A percentile compares a stretch with the other conserved stretches of the same genome.
Evolutionary conservation across 495 filamentous ascomycete species (phyloP).

Genomic region (Bacidia rubella): DNA sequence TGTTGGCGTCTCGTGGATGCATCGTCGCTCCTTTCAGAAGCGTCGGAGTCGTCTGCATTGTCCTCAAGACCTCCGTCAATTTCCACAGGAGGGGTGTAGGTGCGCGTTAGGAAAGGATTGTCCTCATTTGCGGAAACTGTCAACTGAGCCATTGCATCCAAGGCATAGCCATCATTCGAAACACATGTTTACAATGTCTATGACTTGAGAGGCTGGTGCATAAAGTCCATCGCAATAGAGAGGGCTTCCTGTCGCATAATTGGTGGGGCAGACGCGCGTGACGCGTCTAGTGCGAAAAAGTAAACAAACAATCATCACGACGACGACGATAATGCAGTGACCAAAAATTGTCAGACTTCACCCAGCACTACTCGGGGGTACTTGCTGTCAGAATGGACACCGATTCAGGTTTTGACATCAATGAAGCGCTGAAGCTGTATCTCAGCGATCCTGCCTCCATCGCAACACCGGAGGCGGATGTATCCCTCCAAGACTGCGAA

Average conservation of each 20-base stretch:
- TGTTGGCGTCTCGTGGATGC: slow-evolving; percentile 45
- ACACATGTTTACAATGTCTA: too few species aligned
- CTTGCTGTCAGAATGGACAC: slow-evolving; percentile 52
- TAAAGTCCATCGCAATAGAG: too few species aligned
- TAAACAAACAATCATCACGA: slow-evolving; percentile 8
- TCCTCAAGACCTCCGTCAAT: slow-evolving; percentile 21
- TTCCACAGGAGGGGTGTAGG: background rate
- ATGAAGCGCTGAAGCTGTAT: slow-evolving; percentile 88
- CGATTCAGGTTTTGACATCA: slow-evolving; percentile 76
- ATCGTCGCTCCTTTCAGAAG: slow-evolving; percentile 24
- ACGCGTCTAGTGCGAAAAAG: slow-evolving; percentile 16
- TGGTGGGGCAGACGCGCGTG: slow-evolving; percentile 9
- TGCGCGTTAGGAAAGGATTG: background rate
- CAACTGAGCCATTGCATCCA: background rate
- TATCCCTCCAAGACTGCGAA: slow-evolving; percentile 79
- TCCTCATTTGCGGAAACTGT: background rate
- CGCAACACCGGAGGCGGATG: slow-evolving; percentile 75
- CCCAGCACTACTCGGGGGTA: background rate
- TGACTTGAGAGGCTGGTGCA: too few species aligned
- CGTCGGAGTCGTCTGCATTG: slow-evolving; percentile 20
- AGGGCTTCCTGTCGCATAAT: background rate
- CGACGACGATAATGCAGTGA: too few species aligned
- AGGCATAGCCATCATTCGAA: background rate
- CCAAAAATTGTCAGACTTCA: background rate
- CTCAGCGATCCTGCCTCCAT: slow-evolving; percentile 78